Conservation (phyloP, 768 basidiomycete species). For the Rickenella mellea region DNA sequence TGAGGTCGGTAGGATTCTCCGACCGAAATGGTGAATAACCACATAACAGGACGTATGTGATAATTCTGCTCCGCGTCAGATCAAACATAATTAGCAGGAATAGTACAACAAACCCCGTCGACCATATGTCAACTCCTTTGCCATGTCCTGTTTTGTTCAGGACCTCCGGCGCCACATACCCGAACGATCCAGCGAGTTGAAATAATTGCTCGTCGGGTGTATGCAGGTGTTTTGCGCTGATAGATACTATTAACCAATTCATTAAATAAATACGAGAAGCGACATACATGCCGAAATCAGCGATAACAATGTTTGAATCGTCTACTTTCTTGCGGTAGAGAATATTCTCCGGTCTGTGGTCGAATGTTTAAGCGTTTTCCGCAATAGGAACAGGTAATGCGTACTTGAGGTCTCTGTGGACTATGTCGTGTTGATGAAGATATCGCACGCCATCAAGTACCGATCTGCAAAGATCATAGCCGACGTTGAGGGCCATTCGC, state of each 20-base stretch:
- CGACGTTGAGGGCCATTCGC: not conserved
- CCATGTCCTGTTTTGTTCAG: conserved; percentile 76
- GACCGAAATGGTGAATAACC: conserved; percentile 94
- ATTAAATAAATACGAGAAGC: not conserved
- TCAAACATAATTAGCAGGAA: not conserved
- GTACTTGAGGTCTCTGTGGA: conserved; percentile 93
- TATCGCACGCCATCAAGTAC: conserved; percentile 81
- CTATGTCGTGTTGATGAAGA: conserved; percentile 86
- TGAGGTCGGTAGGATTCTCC: conserved; percentile 64
- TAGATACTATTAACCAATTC: not conserved
- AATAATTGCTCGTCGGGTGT: conserved; percentile 61
- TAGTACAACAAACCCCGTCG: conserved; percentile 56
- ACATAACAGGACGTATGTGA: conserved; percentile 90
- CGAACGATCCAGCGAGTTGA: conserved; percentile 72
- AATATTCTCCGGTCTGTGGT: conserved; percentile 84
- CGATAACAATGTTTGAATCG: conserved; percentile 86
- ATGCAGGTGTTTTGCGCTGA: conserved; percentile 76
- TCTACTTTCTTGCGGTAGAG: conserved; percentile 72
- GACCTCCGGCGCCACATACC: conserved; percentile 89
- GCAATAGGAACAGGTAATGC: conserved; percentile 10
- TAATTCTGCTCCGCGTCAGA: conserved; percentile 45
- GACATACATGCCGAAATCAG: conserved; percentile 91
- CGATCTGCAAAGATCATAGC: conserved; percentile 39
- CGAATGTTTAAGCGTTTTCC: not conserved
- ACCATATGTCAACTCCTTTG: conserved; percentile 92